Conservation (phyloP, 352 stramenopile species). For the Phytophthora tubulina region DNA sequence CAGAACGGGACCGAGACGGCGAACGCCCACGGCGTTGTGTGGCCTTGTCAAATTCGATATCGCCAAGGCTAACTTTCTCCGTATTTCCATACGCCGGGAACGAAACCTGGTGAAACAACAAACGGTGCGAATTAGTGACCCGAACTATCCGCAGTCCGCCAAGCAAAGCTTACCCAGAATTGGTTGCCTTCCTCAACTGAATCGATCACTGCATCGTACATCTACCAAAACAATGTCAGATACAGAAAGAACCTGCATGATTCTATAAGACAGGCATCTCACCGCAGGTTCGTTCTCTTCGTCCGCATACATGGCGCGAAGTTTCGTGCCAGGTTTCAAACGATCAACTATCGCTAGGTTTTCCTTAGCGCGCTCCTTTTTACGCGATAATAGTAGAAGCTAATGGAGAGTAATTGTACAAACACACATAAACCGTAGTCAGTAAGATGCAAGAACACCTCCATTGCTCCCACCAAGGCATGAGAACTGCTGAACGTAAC, state of each 20-base stretch:
- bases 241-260: not conserved
- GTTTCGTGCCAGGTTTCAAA: slow-evolving; percentile 88
- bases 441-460: not conserved
- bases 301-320: slow-evolving; percentile 96
- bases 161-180: slow-evolving; percentile 61
- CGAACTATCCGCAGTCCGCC: not conserved
- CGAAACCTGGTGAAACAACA: slow-evolving; percentile 70
- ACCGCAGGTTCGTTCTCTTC: slow-evolving; percentile 94
- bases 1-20: slow-evolving; percentile 48
- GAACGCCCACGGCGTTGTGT: slow-evolving; percentile 42
- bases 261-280: not conserved
- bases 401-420: slow-evolving; percentile 40
- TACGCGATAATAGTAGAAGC: slow-evolving; percentile 77
- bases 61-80: slow-evolving; percentile 94
- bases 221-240: slow-evolving; percentile 42
- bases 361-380: slow-evolving; percentile 69
- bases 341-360: slow-evolving; percentile 81
- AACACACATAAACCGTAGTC: slow-evolving; percentile 7
- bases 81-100: slow-evolving; percentile 98
- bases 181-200: slow-evolving; percentile 87
- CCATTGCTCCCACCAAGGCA: not conserved
- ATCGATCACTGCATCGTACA: slow-evolving; percentile 98
- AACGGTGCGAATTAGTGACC: not conserved
- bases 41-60: slow-evolving; percentile 90
- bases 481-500: slow-evolving; percentile 22